Evolutionary conservation across 192 early-diverging fungal genomes (phyloP), one percentile per base, ranked within the genome.

Genomic region (Coemansia sp.): DNA sequence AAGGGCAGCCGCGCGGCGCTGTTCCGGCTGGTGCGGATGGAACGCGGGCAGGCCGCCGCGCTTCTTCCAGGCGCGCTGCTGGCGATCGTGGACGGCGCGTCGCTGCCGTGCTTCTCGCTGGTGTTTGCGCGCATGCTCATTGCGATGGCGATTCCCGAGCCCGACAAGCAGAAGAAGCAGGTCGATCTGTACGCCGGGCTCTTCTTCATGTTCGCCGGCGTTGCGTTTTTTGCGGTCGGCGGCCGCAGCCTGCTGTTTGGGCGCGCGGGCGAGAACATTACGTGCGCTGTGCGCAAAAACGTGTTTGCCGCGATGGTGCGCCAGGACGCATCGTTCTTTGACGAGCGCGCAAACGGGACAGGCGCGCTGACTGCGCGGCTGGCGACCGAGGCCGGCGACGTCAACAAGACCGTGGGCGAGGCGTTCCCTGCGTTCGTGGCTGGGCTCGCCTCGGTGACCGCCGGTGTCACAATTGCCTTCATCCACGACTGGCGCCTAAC

Each of bases 251-350:
- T 87, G 29, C 43, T 82, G 40, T 92, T 95, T 56, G 67, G 81
- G 38, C 66, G 86, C 16, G 72, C 83, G 5, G 88, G 88, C 31
- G 91, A 91, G 59, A 56, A 80, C n/a, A 80, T 95, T 40, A 94
- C 90, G 4, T 81, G 75, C 51, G 67, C 83, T 0, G 66, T 92
- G 25, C 88, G 95, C 35, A 79, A 77, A 42, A 58, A 74, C 19
- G 69, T 81, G 5, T 95, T 95, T 79, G 52, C 71, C 2, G 77
- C 88, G 18, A 87, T 97, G 53, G 60, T 95, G 50, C 76, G 83
- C n/a, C 94, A 97, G 69, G 90, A 95, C 25, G 91, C 94, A 58
- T 89, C 73, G 3, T 97, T 86, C 80, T 97, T 94, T 71, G 94
- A 97, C 69, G 64, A 84, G 10, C 84, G 87, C 55, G 77, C 80